Evolutionary conservation across 2,329 filamentous ascomycete genomes (phyloP), one percentile per base, ranked within the genome.

Genomic region (Diaporthe aspalathi): DNA sequence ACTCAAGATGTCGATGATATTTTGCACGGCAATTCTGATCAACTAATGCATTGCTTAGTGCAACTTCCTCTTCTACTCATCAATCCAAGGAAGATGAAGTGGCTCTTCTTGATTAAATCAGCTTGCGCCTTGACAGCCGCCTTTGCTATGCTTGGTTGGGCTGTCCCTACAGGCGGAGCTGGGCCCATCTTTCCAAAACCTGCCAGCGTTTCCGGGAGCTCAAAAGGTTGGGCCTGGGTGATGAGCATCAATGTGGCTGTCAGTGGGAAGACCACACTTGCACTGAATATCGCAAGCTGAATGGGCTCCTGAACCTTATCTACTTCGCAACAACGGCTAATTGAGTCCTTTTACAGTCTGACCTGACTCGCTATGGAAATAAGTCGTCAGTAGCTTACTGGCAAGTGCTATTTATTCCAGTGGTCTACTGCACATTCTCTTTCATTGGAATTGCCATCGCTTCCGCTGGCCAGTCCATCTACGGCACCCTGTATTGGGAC

Each of bases 401-500:
- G 73, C 84, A 85, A 62, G 78, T 86, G 1, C 83, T 84, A 5
- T 78, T 86, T 68, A 86, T 87, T 63, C 82, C 84, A 2, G 75
- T 86, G 63, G 83, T 86, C 68, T 83, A 83, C 66, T 86, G 84
- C 7, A 76, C 86, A 29, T 83, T 84, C 52, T 81, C 83, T 9
- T 75, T 86, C 35, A 83, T 84, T 22, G 85, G 84, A 17, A 85
- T 87, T 71, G 81, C 87, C 56, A 82, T 84, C 12, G 85, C 84
- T 3, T 83, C 82, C 38, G 84, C 84, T 2, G 81, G 84, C 29
- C 79, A 81, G 40, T 76, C 82, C 49, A 74, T 86, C 17, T 85
- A 83, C 79, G 85, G 85, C 35, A 76, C 79, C 22, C 82, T 84
- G 50, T 77, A 85, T 74, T 87, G 85, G 85, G 84, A 85, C 70